A percentile compares a stretch with the other conserved stretches of the same genome.
Conservation (phyloP, 371 early-diverging fungal genomes). For the Fennellomyces sp. region DNA sequence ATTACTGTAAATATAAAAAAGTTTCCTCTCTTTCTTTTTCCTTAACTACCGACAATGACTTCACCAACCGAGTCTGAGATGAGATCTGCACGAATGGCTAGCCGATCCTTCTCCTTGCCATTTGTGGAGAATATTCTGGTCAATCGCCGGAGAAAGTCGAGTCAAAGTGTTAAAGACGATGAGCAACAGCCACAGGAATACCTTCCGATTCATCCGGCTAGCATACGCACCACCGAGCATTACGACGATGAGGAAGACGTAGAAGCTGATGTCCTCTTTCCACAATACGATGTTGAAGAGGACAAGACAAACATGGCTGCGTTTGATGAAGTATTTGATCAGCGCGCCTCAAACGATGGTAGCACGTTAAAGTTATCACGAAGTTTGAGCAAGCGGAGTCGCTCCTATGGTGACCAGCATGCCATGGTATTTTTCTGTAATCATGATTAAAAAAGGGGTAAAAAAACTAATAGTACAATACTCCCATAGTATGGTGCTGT, state of each 20-base stretch:
- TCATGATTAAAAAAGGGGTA: no score
- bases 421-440: conserved; percentile 12
- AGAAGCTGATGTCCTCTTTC: conserved; percentile 39
- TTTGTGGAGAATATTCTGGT: conserved; percentile 1
- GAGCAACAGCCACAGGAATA: neutral
- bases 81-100: neutral
- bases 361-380: conserved; percentile 27
- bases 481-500: neutral
- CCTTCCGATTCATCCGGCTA: neutral
- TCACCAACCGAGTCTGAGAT: neutral
- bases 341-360: conserved; percentile 18
- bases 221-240: neutral
- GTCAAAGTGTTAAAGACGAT: neutral
- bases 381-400: conserved; percentile 27
- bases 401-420: conserved; percentile 2
- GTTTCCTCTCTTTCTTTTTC: neutral
- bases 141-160: neutral
- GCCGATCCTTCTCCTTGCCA: conserved; percentile 13
- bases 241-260: conserved; percentile 24
- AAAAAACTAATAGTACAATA: no score
- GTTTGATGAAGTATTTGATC: conserved; percentile 31
- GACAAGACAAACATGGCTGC: conserved; percentile 31
- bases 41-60: neutral
- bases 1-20: neutral
- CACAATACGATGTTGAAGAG: conserved; percentile 25